Base-by-base conservation (phyloP, 1,284 basidiomycete species). In the Naganishia cerealis region DNA sequence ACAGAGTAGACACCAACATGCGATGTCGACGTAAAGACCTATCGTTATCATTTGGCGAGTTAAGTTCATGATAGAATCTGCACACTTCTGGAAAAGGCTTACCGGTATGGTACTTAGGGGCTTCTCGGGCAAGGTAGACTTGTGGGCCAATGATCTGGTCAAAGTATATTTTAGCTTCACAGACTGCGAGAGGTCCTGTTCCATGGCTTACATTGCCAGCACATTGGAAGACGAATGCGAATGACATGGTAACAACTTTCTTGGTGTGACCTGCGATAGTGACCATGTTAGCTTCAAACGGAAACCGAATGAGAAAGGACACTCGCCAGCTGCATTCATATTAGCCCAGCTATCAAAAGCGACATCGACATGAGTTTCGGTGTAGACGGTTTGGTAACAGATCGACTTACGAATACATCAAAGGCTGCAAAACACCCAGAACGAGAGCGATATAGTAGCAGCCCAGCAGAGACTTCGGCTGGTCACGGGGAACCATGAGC, bases 391-490 rank as follows among this genome's bases (percentile, higher is more conserved):
- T 46, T 18, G 13, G 43, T 18, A n/a, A 46, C 7, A 18, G 16
- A 46, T 4, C 16, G 9, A 61, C 58, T 61, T 21, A 61, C 58
- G 58, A 61, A 24, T 61, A 67, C 48, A 42, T 53, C 36, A 53
- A 46, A 29, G 48, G 58, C 39, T 62, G 66, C 10, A 67, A 33
- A 16, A 54, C 74, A 21, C 76, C 69, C 67, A 76, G 75, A 29
- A 77, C 56, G 69, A 72, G 75, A 33, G 75, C 73, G 66, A 77
- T 72, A 70, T 78, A 79, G 74, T 77, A 78, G 43, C 71, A 72
- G 16, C 70, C 78, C 50, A 67, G 53, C 24, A 67, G 16, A 3
- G 53, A 38, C 50, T 67, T 61, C 6, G 66, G 66, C 40, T 67
- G 57, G 18, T 62, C 33, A n/a, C 66, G 67, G 53, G 67, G 57